Conservation (phyloP, 257 asterid genomes). For the Rauvolfia tetraphylla region DNA sequence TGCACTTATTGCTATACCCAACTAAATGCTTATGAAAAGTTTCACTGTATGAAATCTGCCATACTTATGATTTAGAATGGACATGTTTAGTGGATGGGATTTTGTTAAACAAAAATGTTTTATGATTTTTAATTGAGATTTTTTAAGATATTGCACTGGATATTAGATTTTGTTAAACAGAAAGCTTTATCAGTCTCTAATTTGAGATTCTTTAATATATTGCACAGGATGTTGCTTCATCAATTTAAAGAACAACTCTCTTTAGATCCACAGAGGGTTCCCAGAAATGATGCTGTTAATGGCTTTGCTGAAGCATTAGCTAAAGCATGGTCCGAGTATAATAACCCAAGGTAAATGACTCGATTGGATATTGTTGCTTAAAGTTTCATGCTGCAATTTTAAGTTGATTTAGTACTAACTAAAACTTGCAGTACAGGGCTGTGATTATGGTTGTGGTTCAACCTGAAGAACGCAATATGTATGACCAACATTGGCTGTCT, state of each 20-base stretch:
- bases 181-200: no score
- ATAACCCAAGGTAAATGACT: constrained; percentile 65
- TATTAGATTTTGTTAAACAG: no score
- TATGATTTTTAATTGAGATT: not conserved
- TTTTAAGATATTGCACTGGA: no score
- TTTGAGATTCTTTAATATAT: not conserved
- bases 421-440: constrained; percentile 52
- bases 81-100: not conserved
- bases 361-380: not conserved
- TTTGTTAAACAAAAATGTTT: not conserved
- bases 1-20: not conserved
- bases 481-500: constrained; percentile 91
- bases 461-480: constrained; percentile 88
- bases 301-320: constrained; percentile 74
- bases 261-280: constrained; percentile 68
- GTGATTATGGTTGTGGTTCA: constrained; percentile 81
- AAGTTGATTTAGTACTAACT: constrained; percentile 21
- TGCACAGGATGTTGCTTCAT: constrained; percentile 72
- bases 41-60: not conserved
- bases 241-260: constrained; percentile 58
- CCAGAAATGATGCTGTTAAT: constrained; percentile 55
- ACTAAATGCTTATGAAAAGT: not conserved
- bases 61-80: not conserved
- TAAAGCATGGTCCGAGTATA: constrained; percentile 85
- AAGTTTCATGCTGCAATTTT: constrained; percentile 6